Percentiles rank a stretch among this genome's conserved stretches.
phyloP scores from a whole-genome alignment of 257 asterid genomes.

The Nicotiana attenuata region DNA sequence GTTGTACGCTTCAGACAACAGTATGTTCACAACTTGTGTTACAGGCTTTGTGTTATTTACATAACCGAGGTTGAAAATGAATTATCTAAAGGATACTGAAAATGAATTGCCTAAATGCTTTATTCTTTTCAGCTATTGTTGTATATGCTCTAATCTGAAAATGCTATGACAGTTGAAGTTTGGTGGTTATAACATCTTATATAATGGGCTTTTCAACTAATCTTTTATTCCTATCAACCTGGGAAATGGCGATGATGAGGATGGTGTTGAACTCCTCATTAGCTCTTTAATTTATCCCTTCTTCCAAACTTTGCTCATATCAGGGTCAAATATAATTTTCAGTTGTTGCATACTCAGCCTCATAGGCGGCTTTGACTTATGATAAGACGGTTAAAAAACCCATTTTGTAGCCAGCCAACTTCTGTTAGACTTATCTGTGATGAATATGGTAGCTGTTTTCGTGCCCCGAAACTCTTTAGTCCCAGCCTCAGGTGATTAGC shows the following conservation, averaged over 20 bases:
- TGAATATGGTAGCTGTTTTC: background rate
- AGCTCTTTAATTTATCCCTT: background rate
- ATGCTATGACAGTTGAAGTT: background rate
- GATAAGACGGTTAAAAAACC: background rate
- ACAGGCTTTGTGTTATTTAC: background rate
- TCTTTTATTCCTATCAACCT: background rate
- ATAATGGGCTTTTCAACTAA: constrained; percentile 2
- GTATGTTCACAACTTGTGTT: background rate
- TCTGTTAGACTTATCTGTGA: background rate
- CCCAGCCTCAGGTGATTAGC: background rate
- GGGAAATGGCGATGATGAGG: constrained; percentile 14
- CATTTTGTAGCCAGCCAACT: background rate
- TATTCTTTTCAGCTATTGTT: background rate
- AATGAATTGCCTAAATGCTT: background rate
- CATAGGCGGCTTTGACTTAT: background rate
- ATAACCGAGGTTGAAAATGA: background rate
- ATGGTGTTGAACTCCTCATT: constrained; percentile 8
- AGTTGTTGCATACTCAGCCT: background rate
- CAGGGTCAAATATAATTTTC: background rate
- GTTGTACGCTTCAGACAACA: background rate
- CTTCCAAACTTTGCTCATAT: background rate
- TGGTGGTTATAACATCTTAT: constrained; percentile 11
- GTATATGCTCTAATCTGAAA: background rate
- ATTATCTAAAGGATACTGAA: no score
- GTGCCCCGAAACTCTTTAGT: background rate